Evolutionary conservation across 1,284 basidiomycete genomes (phyloP).

Genomic region (Sporisorium exsertum): DNA sequence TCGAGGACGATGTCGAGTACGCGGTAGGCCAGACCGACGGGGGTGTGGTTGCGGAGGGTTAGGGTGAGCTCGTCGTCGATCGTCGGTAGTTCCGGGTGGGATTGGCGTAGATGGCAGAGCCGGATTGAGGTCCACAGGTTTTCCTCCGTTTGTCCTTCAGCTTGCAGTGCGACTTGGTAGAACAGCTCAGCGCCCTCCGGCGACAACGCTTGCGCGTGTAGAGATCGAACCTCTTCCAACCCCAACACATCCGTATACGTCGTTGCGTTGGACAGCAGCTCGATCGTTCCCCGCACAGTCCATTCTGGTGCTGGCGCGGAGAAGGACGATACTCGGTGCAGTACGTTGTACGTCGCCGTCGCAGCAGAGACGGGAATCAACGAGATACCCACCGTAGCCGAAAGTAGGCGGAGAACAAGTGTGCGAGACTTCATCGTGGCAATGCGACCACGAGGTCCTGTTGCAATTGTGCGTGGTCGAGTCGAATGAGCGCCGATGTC

Average conservation of each 20-base stretch:
- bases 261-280: constrained; percentile 6
- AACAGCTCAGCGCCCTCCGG: neutral
- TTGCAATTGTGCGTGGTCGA: too few species aligned
- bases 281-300: constrained; percentile 15
- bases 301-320: constrained; percentile 10
- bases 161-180: constrained; percentile 23
- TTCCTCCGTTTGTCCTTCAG: neutral
- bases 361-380: neutral
- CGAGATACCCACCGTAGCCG: neutral
- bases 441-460: too few species aligned
- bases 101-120: constrained; percentile 37
- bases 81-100: constrained; percentile 2
- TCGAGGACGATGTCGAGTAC: constrained; percentile 32
- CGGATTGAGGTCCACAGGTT: constrained; percentile 10
- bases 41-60: neutral
- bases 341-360: constrained; percentile 19
- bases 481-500: too few species aligned
- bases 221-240: neutral
- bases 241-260: neutral
- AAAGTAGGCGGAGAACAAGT: neutral
- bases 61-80: constrained; percentile 31
- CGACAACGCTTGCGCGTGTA: constrained; percentile 2
- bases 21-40: constrained; percentile 18
- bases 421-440: neutral
- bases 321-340: constrained; percentile 25